Evolutionary conservation across 2,329 filamentous ascomycete species (phyloP), one percentile per base, ranked within the genome.

Genomic region (Aspergillus novoparasiticus): DNA sequence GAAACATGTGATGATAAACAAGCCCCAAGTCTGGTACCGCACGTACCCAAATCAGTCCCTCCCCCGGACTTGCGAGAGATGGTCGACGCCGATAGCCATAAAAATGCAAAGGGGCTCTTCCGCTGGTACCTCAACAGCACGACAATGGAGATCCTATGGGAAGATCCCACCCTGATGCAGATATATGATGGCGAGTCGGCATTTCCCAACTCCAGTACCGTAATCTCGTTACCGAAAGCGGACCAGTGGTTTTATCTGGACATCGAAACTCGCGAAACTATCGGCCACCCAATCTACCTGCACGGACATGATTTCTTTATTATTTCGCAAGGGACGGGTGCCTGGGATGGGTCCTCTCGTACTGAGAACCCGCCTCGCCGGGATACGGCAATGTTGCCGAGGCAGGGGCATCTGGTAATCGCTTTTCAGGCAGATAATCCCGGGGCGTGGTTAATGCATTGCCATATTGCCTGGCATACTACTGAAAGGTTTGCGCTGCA

Each of bases 381-480:
- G 11, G 90, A 93, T 64, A 91, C 89, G 0, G 77, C 90, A 0
- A 84, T 89, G 1, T 76, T 93, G 2, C 83, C 83, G 46, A 87
- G 89, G 0, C 83, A 86, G 32, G 89, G 90, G 0, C 88, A 89
- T 73, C 82, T 89, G 32, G 85, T 91, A 12, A 71, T 93, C 4
- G 66, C 79, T 0, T 80, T 81, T 64, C 66, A 76, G 48, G 66
- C 70, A 32, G 68, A 77, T 61, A 77, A 78, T 63, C 76, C 76
- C 1, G 76, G 85, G 50, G 79, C 89, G 30, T 90, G 87, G 87
- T 78, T 89, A 2, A 89, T 92, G 78, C 90, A 92, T 76, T 93
- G 90, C 76, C 90, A 93, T 73, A 89, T 93, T 57, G 89, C 90
- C 72, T 93, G 89, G 89, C 89, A 92, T 72, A 82, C 90, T 60